Base-by-base conservation (phyloP, 225 moss, liverwort and hornwort genomes). In the Takakia lepidozioides region DNA sequence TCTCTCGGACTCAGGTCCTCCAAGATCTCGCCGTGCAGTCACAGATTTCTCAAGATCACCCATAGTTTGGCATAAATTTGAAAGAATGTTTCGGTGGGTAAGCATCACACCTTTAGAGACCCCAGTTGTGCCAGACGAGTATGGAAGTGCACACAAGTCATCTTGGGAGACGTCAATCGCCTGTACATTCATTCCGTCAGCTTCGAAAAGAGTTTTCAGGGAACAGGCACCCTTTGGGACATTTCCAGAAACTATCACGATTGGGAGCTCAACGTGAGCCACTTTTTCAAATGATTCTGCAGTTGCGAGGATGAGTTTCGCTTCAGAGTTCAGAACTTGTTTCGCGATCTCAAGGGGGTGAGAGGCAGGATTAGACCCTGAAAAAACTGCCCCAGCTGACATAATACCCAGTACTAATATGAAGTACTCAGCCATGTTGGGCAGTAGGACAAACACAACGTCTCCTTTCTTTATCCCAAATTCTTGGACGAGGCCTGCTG, bases 61-160 rank as follows among this genome's bases (percentile, higher is more conserved):
- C 15, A 87, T 49, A 3, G 95, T 98, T 42, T 91, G 95, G 43
- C 57, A 77, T 27, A 87, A 52, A 51, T 72, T 91, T 1, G 80
- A 62, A 13, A 98, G 51, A 4, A 98, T 50, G 19, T 69, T 91
- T 29, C 78, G 70, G 61, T 98, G 95, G 2, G 95, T 85, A 67
- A 98, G 58, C 95, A 91, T 98, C 39, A 98, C 95, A 4, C 95
- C 95, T 35, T 91, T 98, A 36, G 73, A 73, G 10, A 91, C 20
- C 2, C 95, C 95, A 4, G 95, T 98, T 14, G 95, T 98, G 29
- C 95, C 95, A 0, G 90, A 91, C 0, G 95, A 98, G 47, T 87
- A 98, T 0, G 95, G 95, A 44, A 98, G 47, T 13, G 87, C 82
- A 38, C 95, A 91, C 18, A 98, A 55, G 46, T 98, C 95, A 25